Evolutionary conservation across 1,284 basidiomycete genomes (phyloP).

Genomic region (Cystobasidiaceae sp.): DNA sequence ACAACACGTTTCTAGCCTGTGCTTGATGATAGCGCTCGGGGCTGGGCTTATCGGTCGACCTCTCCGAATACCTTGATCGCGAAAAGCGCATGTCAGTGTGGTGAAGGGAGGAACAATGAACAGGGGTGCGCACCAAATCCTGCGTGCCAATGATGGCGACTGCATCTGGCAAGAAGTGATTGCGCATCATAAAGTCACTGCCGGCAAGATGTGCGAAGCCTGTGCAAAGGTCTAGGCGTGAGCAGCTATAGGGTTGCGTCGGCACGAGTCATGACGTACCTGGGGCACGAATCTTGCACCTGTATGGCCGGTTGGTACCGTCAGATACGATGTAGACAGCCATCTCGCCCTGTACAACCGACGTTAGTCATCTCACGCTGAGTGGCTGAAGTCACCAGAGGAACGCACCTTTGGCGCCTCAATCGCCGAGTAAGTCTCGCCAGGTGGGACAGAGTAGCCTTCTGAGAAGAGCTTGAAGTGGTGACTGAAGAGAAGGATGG

Average conservation of each 20-base stretch:
- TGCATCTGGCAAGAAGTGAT: conserved; percentile 54
- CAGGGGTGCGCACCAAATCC: conserved; percentile 54
- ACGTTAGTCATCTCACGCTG: no score
- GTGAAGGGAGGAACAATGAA: not conserved
- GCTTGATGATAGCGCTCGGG: no score
- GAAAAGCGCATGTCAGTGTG: not conserved
- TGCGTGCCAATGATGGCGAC: conserved; percentile 93
- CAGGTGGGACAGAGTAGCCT: conserved; percentile 93
- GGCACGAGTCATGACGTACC: not conserved
- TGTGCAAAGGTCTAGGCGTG: conserved; percentile 44
- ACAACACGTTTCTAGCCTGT: no score
- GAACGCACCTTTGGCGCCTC: conserved; percentile 93
- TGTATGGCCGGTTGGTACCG: conserved; percentile 84
- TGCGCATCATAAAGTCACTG: conserved; percentile 87
- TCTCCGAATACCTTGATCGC: conserved; percentile 63
- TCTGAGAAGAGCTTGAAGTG: conserved; percentile 70
- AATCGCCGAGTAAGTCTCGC: conserved; percentile 95
- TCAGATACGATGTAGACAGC: conserved; percentile 92
- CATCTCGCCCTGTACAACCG: conserved; percentile 34
- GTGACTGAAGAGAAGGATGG: conserved; percentile 67
- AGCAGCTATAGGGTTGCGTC: not conserved
- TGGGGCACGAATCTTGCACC: conserved; percentile 85
- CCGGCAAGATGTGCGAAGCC: conserved; percentile 90
- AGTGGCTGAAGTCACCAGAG: conserved; percentile 60
- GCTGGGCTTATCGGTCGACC: conserved; percentile 47